Percentiles rank a stretch among this genome's conserved stretches.
Evolutionary conservation across 345 rosid species (phyloP).

Genomic region (Citrus maxima): DNA sequence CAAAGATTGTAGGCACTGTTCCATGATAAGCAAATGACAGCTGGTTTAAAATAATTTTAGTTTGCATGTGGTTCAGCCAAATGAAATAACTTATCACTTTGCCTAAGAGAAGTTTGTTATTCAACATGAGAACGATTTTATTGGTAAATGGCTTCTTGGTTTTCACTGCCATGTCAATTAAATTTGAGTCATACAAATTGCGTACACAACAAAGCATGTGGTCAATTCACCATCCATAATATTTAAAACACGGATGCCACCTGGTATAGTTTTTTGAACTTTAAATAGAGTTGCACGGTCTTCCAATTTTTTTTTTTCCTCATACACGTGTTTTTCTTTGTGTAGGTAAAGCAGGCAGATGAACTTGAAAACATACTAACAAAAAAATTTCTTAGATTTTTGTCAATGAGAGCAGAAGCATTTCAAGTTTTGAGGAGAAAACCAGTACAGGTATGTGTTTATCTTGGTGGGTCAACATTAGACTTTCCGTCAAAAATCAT

Average conservation of each 20-base stretch:
- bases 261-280: neutral
- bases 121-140: neutral
- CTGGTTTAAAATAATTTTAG: neutral
- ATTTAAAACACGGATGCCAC: neutral
- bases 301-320: constrained; percentile 13
- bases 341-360: constrained; percentile 92
- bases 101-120: neutral
- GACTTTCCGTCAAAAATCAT: constrained; percentile 1
- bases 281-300: neutral
- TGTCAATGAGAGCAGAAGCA: constrained; percentile 99
- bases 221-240: neutral
- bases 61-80: neutral
- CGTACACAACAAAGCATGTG: neutral
- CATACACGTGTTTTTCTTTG: constrained; percentile 4
- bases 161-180: neutral
- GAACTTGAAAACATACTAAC: constrained; percentile 95
- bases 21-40: neutral
- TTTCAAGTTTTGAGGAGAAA: constrained; percentile 94
- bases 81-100: neutral
- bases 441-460: constrained; percentile 70
- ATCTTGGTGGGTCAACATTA: constrained; percentile 9
- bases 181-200: neutral
- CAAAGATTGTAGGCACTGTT: neutral
- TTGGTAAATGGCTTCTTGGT: neutral
- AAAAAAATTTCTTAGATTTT: constrained; percentile 87